A percentile compares a stretch with the other conserved stretches of the same genome.
Conservation (phyloP, 2,329 filamentous ascomycete genomes). For the Endoconidiophora laricicola region DNA sequence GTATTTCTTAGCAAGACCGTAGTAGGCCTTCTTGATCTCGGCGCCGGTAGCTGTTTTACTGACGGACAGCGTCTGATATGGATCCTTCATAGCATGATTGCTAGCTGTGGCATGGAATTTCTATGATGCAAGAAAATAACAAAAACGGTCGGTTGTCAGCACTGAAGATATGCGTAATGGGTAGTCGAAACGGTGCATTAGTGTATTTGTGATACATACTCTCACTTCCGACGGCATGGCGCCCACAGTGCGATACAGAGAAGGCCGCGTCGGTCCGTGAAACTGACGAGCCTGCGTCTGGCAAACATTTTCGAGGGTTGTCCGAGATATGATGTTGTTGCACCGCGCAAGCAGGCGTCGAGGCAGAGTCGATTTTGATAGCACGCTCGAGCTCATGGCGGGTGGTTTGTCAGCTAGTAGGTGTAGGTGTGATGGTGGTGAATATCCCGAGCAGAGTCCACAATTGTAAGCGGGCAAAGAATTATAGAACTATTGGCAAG, state of each 20-base stretch:
- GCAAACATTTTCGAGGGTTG: constrained; percentile 25
- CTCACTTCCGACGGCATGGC: not conserved
- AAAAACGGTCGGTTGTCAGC: not conserved
- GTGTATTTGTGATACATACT: constrained; percentile 7
- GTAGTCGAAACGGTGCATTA: not conserved
- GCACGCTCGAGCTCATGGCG: constrained; percentile 31
- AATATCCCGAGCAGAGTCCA: constrained; percentile 1
- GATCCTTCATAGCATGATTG: constrained; percentile 47
- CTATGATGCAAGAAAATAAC: constrained; percentile 17
- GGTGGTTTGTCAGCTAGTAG: not conserved
- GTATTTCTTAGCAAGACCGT: constrained; percentile 90
- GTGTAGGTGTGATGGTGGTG: constrained; percentile 1
- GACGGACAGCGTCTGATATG: constrained; percentile 77
- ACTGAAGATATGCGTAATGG: not conserved
- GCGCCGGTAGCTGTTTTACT: constrained; percentile 60
- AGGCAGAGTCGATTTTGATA: constrained; percentile 30
- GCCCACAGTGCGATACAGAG: constrained; percentile 2
- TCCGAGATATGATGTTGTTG: constrained; percentile 23
- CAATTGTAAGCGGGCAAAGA: not conserved
- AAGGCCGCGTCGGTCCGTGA: constrained; percentile 13
- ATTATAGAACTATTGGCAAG: not conserved
- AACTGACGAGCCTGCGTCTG: constrained; percentile 20
- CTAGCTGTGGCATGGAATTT: constrained; percentile 44
- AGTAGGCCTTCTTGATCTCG: constrained; percentile 98
- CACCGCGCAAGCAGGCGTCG: constrained; percentile 29